phyloP scores from a whole-genome alignment of 345 rosid genomes.

The Eucalyptus viminalis region DNA sequence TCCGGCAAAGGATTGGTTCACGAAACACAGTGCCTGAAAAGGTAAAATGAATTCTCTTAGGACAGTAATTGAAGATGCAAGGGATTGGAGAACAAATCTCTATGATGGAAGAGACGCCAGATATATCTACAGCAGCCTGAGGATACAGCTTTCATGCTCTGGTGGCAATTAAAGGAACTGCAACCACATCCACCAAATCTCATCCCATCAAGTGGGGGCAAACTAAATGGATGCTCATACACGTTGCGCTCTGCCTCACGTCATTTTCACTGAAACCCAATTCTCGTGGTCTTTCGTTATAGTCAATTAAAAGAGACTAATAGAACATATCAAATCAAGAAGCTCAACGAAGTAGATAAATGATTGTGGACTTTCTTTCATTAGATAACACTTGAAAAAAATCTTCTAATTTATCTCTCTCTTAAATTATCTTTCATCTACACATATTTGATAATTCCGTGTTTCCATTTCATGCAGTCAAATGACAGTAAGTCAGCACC shows the following conservation, averaged over 20 bases:
- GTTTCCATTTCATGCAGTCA: neutral
- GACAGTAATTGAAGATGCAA: neutral
- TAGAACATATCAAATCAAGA: neutral
- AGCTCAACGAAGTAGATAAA: neutral
- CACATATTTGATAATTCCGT: neutral
- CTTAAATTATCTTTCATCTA: neutral
- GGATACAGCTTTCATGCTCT: neutral
- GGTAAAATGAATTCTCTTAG: neutral
- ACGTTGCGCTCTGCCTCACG: neutral
- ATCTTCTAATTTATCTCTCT: neutral
- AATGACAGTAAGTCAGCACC: neutral
- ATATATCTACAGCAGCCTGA: neutral
- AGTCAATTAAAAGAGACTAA: neutral
- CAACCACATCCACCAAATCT: neutral
- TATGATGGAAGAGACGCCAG: neutral
- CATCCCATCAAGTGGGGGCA: neutral
- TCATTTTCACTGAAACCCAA: neutral
- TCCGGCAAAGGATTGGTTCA: constrained; percentile 83
- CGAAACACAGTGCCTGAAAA: constrained; percentile 86
- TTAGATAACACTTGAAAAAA: neutral
- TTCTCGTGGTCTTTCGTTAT: neutral
- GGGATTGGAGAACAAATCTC: neutral
- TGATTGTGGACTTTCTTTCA: neutral
- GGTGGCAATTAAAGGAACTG: neutral
- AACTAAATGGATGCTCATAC: neutral